Conservation (phyloP, 2,329 filamentous ascomycete species). For the Dothistroma pini region DNA sequence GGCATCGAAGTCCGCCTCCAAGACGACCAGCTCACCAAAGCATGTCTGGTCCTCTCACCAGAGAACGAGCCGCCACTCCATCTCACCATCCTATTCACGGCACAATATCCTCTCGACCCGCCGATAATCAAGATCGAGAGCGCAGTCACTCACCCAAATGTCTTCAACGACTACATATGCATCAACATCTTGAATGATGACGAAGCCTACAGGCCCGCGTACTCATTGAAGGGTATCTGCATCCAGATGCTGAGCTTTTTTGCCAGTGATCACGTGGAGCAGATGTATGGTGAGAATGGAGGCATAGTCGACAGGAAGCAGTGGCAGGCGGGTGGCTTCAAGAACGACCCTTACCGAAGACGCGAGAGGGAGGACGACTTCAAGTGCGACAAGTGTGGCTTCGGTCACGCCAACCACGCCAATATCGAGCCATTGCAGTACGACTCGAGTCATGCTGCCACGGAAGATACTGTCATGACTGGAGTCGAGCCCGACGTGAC, state of each 20-base stretch:
- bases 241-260: constrained; percentile 28
- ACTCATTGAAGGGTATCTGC: constrained; percentile 26
- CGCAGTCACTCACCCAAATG: constrained; percentile 22
- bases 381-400: constrained; percentile 13
- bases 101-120: constrained; percentile 19
- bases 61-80: constrained; percentile 17
- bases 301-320: constrained; percentile 18
- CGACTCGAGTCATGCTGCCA: background rate
- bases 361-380: constrained; percentile 1
- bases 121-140: constrained; percentile 21
- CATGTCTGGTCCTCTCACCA: constrained; percentile 21
- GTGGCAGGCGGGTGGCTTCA: constrained; percentile 1
- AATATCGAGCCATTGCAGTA: background rate
- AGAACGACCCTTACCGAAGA: background rate
- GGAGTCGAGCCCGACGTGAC: background rate
- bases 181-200: constrained; percentile 19
- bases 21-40: constrained; percentile 17
- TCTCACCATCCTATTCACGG: background rate
- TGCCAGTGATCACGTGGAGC: constrained; percentile 22
- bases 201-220: constrained; percentile 23
- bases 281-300: constrained; percentile 20
- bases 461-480: background rate
- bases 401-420: background rate
- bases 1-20: constrained; percentile 21
- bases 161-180: constrained; percentile 25